Evolutionary conservation across 2,329 filamentous ascomycete genomes (phyloP).

Genomic region (Blastomyces parvus): DNA sequence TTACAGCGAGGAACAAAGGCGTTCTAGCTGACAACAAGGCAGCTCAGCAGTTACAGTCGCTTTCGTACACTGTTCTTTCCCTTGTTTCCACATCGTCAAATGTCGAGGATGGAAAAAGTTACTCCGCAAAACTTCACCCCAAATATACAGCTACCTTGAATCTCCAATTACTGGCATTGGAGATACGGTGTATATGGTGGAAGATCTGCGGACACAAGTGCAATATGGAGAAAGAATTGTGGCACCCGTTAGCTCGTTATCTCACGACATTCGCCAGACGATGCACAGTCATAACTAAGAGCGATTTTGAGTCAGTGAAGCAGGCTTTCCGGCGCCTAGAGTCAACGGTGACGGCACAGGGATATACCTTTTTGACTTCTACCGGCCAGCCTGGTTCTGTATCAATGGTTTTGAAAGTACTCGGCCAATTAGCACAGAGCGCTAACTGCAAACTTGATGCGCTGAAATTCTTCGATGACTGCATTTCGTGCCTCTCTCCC

Average conservation of each 20-base stretch:
- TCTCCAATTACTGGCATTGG: constrained; percentile 36
- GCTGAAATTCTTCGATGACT: constrained; percentile 28
- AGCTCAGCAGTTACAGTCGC: constrained; percentile 36
- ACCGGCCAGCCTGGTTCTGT: constrained; percentile 21
- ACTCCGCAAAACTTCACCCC: constrained; percentile 14
- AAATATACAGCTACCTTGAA: constrained; percentile 26
- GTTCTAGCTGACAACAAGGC: constrained; percentile 32
- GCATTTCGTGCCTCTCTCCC: constrained; percentile 23
- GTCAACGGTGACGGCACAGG: constrained; percentile 21
- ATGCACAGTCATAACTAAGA: constrained; percentile 27
- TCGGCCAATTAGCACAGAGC: constrained; percentile 35
- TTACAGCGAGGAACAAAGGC: constrained; percentile 29
- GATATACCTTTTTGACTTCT: constrained; percentile 19
- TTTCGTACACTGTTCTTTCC: constrained; percentile 34
- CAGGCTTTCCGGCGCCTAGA: constrained; percentile 30
- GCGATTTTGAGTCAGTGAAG: constrained; percentile 31
- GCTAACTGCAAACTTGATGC: constrained; percentile 33
- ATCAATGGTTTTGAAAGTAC: constrained; percentile 27
- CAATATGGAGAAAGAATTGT: constrained; percentile 35
- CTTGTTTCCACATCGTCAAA: constrained; percentile 22
- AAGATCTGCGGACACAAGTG: constrained; percentile 33
- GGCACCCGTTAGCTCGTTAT: constrained; percentile 35
- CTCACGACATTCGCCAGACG: constrained; percentile 29
- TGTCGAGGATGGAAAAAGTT: constrained; percentile 9
- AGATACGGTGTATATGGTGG: constrained; percentile 36